phyloP scores from a whole-genome alignment of 345 rosid species.

The Murraya koenigii region DNA sequence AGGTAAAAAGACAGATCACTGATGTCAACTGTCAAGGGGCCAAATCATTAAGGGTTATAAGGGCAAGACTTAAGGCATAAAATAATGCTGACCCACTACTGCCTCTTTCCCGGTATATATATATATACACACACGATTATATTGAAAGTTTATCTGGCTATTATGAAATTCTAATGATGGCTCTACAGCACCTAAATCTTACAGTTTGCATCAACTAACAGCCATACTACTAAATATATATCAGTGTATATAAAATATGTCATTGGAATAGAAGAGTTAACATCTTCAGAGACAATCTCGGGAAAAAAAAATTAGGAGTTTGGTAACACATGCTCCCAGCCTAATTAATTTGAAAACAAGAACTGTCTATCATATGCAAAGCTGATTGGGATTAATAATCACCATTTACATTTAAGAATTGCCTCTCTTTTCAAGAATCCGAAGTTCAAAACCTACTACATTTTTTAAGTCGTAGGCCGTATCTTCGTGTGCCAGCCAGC shows the following conservation, averaged over 20 bases:
- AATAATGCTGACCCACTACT: no score
- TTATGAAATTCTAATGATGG: no score
- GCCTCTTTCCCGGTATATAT: no score
- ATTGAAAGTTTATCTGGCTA: no score
- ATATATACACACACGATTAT: no score
- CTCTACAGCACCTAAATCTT: no score
- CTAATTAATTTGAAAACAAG: not conserved
- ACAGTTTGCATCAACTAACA: no score
- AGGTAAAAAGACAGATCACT: no score
- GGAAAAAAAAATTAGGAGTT: not conserved
- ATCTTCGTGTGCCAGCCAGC: slow-evolving; percentile 11
- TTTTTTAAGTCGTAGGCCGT: not conserved
- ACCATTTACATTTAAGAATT: not conserved
- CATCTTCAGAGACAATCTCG: not conserved
- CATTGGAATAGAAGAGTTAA: not conserved
- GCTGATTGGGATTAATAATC: slow-evolving; percentile 9
- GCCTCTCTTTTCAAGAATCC: not conserved
- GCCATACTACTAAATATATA: no score
- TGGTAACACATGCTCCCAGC: not conserved
- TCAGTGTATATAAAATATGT: not conserved
- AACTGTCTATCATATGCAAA: not conserved
- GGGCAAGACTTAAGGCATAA: no score
- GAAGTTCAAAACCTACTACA: slow-evolving; percentile 10
- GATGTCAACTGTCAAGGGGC: no score
- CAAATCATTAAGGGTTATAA: no score